Conservation (phyloP, 208 protist species). For the Acanthamoeba sp. region DNA sequence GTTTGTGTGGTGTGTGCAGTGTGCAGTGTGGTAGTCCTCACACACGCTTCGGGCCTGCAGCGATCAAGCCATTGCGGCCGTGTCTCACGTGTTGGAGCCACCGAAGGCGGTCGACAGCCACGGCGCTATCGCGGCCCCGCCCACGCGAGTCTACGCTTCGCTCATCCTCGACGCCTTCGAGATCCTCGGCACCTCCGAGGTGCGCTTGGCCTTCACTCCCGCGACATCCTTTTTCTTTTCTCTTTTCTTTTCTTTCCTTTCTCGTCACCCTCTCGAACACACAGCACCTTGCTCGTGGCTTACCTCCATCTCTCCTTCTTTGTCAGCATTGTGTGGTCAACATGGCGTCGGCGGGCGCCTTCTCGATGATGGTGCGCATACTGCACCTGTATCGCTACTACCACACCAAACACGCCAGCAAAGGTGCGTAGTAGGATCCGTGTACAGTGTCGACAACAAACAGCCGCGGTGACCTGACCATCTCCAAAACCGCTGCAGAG, state of each 20-base stretch:
- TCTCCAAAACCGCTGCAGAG: too few species aligned
- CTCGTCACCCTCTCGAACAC: too few species aligned
- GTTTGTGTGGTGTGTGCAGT: not conserved
- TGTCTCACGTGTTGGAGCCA: not conserved
- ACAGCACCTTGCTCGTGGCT: not conserved
- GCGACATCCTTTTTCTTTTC: too few species aligned
- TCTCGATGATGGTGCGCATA: constrained; percentile 49
- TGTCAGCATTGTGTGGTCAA: constrained; percentile 21
- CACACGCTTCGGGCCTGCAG: not conserved
- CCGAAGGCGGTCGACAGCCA: not conserved
- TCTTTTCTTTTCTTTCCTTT: too few species aligned
- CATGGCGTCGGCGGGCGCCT: constrained; percentile 40
- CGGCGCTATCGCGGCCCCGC: not conserved
- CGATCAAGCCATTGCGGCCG: not conserved
- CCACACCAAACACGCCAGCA: not conserved
- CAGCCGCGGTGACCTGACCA: too few species aligned
- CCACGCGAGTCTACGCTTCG: not conserved
- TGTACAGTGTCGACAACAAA: too few species aligned
- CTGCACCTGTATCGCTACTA: constrained; percentile 65
- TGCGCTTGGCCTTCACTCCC: too few species aligned
- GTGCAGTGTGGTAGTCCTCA: not conserved
- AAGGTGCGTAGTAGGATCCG: not conserved
- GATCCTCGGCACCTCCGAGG: constrained; percentile 60
- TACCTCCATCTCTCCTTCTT: not conserved
- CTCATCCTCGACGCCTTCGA: constrained; percentile 30